Base-by-base conservation (phyloP, 768 basidiomycete species). In the Termitomyces sp. region DNA sequence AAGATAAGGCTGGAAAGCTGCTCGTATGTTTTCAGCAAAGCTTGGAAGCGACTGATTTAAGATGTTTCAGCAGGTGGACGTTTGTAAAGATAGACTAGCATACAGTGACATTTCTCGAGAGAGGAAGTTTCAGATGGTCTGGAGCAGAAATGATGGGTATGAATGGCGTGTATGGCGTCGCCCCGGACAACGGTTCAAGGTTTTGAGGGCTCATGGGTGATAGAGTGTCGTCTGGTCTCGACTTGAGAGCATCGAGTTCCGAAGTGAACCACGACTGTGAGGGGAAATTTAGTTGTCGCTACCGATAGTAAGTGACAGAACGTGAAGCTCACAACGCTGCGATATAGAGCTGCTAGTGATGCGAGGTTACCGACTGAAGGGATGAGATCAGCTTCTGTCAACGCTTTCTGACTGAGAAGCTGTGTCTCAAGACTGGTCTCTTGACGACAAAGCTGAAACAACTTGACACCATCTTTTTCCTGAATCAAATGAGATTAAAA, bases 31-130 rank as follows among this genome's bases (percentile, higher is more conserved):
- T 89, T 87, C 46, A 96, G 78, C 49, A 98, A 79, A 0, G 94
- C 92, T 70, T 96, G 89, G 74, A 94, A 97, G 36, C 94, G 94
- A 62, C 96, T 96, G 65, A 4, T 63, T 47, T 29, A 32, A 61
- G 42, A 48, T 46, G 17, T 49, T 42, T 42, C 15, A 60, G 15
- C 7, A 20, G 50, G 20, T 43, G n/a, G 32, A 17, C 5, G 20
- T 14, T n/a, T 15, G n/a, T 10, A 4, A 43, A 56, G 57, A 14
- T 38, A 7, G 5, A 45, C 1, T 20, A n/a, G 76, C 93, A 66
- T 66, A 96, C 96, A 95, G 71, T 15, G 88, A 81, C 95, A 96
- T 98, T 62, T 96, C 95, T 48, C 78, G 79, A 95, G 37, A 98
- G 77, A 4, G 94, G 91, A 4, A 98, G 78, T 59, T 77, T 80